phyloP scores from a whole-genome alignment of 2,329 filamentous ascomycete species.

The Davidsoniella neocaledoniae region DNA sequence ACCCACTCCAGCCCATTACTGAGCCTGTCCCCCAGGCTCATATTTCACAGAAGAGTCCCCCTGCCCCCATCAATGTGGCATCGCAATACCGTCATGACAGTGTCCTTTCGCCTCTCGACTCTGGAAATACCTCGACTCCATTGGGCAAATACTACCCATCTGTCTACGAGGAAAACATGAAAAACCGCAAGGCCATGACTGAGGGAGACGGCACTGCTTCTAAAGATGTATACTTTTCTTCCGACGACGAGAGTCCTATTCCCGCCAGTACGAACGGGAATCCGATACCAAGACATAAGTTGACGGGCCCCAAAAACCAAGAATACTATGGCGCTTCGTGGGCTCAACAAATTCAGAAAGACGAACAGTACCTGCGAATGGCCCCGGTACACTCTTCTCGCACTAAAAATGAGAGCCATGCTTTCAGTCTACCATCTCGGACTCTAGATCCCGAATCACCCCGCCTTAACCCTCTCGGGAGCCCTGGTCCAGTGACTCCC shows the following conservation, averaged over 20 bases:
- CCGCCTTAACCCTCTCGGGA: conserved; percentile 34
- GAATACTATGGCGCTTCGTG: too few relatives aligned
- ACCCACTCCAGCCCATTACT: conserved; percentile 16
- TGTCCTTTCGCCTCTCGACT: not conserved
- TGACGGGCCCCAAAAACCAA: not conserved
- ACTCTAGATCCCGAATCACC: conserved; percentile 30
- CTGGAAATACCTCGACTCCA: not conserved
- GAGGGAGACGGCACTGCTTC: not conserved
- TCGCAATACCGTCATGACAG: not conserved
- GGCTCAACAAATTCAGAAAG: too few relatives aligned
- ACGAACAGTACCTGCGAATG: not conserved
- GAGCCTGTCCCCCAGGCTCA: conserved; percentile 18
- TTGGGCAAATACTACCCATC: conserved; percentile 48
- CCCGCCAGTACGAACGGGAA: not conserved
- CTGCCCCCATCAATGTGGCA: not conserved
- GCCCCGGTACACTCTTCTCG: not conserved
- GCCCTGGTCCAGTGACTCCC: conserved; percentile 44
- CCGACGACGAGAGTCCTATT: conserved; percentile 4
- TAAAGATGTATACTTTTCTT: conserved; percentile 5
- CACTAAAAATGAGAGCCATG: not conserved
- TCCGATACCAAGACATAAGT: not conserved
- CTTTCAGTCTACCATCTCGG: not conserved
- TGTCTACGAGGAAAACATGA: conserved; percentile 35
- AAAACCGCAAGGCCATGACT: conserved; percentile 8
- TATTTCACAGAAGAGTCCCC: not conserved